These are phyloP conservation scores for Phytopythium delawarense DNA, from an alignment of 352 stramenopile genomes.

Conservation along the genomic window DNA sequence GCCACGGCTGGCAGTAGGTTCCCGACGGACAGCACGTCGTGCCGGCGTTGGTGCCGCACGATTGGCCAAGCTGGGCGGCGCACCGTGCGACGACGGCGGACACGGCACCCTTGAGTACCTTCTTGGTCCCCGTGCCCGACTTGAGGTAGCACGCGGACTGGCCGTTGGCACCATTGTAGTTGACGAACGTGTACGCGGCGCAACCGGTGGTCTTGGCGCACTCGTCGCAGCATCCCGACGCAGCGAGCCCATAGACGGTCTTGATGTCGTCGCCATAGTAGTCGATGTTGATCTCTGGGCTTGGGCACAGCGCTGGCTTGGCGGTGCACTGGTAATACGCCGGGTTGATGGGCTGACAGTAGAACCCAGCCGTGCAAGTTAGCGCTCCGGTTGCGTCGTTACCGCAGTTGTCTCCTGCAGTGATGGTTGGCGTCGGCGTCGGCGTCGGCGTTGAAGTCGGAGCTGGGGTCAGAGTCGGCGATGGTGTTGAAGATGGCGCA, in stretches of 20 bases:
- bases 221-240: constrained; percentile 31
- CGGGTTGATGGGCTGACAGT: constrained; percentile 37
- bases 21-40: constrained; percentile 16
- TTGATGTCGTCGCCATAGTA: constrained; percentile 10
- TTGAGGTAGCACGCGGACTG: constrained; percentile 38
- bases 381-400: constrained; percentile 14
- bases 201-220: constrained; percentile 37
- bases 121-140: constrained; percentile 19
- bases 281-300: constrained; percentile 9
- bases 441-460: not conserved
- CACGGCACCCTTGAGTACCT: not conserved
- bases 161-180: constrained; percentile 14
- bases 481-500: not conserved
- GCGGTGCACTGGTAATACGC: constrained; percentile 33
- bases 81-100: constrained; percentile 7
- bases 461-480: not conserved
- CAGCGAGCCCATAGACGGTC: constrained; percentile 25
- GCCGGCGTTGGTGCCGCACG: constrained; percentile 6
- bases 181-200: constrained; percentile 52
- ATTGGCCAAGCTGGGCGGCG: not conserved
- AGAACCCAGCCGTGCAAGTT: constrained; percentile 23
- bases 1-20: constrained; percentile 25
- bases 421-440: not conserved
- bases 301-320: constrained; percentile 19
- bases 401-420: constrained; percentile 16